Percentiles rank a stretch among this genome's conserved stretches.
Evolutionary conservation across 345 rosid species (phyloP).

Genomic region (Physaria fendleri): DNA sequence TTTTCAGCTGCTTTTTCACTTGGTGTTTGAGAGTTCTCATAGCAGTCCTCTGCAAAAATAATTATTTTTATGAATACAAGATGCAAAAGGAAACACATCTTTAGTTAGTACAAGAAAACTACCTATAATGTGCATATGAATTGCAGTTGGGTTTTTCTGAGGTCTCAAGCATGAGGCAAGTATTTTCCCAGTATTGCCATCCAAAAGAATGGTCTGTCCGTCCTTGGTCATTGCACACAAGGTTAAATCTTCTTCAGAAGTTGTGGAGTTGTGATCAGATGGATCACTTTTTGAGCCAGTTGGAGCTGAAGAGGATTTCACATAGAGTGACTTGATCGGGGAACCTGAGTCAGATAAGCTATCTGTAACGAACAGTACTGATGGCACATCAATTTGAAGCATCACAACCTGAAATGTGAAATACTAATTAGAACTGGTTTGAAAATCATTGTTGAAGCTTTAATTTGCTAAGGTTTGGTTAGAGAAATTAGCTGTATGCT

Average conservation of each 20-base stretch:
- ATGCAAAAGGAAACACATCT: slow-evolving; percentile 1
- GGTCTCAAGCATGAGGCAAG: slow-evolving; percentile 35
- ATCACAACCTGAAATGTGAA: slow-evolving; percentile 66
- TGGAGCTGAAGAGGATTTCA: slow-evolving; percentile 35
- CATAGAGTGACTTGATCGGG: slow-evolving; percentile 53
- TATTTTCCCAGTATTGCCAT: slow-evolving; percentile 46
- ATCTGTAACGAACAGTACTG: slow-evolving; percentile 58
- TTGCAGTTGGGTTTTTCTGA: slow-evolving; percentile 40
- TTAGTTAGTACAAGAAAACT: slow-evolving; percentile 24
- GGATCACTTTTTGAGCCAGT: slow-evolving; percentile 22
- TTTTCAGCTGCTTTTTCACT: slow-evolving; percentile 20
- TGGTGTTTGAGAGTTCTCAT: slow-evolving; percentile 31
- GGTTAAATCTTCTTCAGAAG: slow-evolving; percentile 30
- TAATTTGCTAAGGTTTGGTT: background rate
- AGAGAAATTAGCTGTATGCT: background rate
- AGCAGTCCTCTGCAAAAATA: slow-evolving; percentile 43
- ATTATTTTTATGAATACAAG: slow-evolving; percentile 5
- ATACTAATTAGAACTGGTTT: slow-evolving; percentile 17
- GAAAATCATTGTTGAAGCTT: slow-evolving; percentile 2
- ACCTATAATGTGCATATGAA: slow-evolving; percentile 68
- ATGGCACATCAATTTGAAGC: slow-evolving; percentile 52
- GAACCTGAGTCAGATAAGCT: slow-evolving; percentile 42
- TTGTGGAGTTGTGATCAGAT: slow-evolving; percentile 28
- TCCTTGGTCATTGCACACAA: slow-evolving; percentile 57
- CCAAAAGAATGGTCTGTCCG: slow-evolving; percentile 47